A percentile compares a stretch with the other conserved stretches of the same genome.
Conservation (phyloP, 2,329 filamentous ascomycete genomes). For the Aspergillus intermedius region DNA sequence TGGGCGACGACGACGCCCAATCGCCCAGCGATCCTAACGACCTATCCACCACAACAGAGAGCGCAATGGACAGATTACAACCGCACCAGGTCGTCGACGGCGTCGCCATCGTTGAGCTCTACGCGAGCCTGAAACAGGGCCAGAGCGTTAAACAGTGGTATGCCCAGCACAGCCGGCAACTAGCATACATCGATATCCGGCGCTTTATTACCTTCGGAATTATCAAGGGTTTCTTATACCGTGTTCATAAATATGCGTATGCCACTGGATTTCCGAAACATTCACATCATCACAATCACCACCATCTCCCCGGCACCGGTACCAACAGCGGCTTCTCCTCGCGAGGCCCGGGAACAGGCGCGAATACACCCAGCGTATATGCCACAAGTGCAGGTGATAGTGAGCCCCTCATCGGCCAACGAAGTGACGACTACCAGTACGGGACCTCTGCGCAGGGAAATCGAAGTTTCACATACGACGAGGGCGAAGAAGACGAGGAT, state of each 20-base stretch:
- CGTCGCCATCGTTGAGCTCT: constrained; percentile 65
- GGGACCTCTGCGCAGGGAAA: constrained; percentile 21
- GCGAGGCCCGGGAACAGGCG: constrained; percentile 22
- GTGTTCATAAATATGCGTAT: constrained; percentile 85
- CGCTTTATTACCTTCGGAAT: constrained; percentile 92
- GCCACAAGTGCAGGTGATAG: constrained; percentile 17
- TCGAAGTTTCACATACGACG: constrained; percentile 9
- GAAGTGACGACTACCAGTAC: constrained; percentile 14
- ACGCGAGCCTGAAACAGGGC: constrained; percentile 76
- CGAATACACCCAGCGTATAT: constrained; percentile 19
- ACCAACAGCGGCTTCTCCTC: constrained; percentile 20
- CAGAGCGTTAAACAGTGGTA: constrained; percentile 85
- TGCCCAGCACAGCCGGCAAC: constrained; percentile 62
- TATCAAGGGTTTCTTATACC: constrained; percentile 89
- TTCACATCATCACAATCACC: constrained; percentile 13
- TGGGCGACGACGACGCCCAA: constrained; percentile 23
- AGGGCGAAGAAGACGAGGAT: constrained; percentile 26
- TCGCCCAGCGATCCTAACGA: constrained; percentile 4
- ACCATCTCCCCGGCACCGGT: constrained; percentile 7
- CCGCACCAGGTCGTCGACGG: constrained; percentile 32
- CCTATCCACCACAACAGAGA: constrained; percentile 6
- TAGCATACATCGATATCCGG: constrained; percentile 76
- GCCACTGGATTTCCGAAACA: constrained; percentile 30
- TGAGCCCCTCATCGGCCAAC: constrained; percentile 6
- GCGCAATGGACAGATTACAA: constrained; percentile 1